phyloP scores from a whole-genome alignment of 768 basidiomycete genomes.

The Tricholoma bakamatsutake region DNA sequence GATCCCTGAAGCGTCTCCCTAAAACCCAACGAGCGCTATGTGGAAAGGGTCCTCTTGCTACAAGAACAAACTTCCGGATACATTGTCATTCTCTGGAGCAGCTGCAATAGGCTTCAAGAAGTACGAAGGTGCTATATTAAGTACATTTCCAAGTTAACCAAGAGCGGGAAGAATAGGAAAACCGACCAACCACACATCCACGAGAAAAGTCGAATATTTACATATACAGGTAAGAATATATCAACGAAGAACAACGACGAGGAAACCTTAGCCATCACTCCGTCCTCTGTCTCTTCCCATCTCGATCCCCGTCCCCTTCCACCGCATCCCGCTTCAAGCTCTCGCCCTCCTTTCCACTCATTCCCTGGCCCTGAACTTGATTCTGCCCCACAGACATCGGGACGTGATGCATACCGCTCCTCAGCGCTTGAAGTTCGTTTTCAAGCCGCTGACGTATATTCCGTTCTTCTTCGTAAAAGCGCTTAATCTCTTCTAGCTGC shows the following conservation, averaged over 20 bases:
- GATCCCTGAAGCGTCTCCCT: too few relatives aligned
- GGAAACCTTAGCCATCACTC: conserved; percentile 23
- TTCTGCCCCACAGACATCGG: conserved; percentile 1
- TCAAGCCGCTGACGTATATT: conserved; percentile 52
- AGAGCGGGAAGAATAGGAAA: not conserved
- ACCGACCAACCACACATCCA: not conserved
- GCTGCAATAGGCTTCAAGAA: not conserved
- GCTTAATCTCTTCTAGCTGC: conserved; percentile 75
- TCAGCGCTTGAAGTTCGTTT: conserved; percentile 55
- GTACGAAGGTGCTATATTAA: not conserved
- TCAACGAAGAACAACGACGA: not conserved
- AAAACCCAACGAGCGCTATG: too few relatives aligned
- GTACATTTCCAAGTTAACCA: not conserved
- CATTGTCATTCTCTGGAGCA: too few relatives aligned
- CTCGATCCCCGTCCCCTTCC: conserved; percentile 11
- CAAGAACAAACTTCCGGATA: too few relatives aligned
- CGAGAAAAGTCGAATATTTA: not conserved
- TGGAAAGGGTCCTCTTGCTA: too few relatives aligned
- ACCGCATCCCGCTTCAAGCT: conserved; percentile 13
- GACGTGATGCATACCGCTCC: conserved; percentile 22
- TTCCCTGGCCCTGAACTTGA: conserved; percentile 1
- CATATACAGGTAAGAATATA: not conserved
- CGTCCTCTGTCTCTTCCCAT: conserved; percentile 33
- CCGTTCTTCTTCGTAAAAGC: conserved; percentile 79
- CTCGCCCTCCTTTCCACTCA: conserved; percentile 6